Evolutionary conservation across 768 basidiomycete genomes (phyloP).

Genomic region (Ramaria rubella): DNA sequence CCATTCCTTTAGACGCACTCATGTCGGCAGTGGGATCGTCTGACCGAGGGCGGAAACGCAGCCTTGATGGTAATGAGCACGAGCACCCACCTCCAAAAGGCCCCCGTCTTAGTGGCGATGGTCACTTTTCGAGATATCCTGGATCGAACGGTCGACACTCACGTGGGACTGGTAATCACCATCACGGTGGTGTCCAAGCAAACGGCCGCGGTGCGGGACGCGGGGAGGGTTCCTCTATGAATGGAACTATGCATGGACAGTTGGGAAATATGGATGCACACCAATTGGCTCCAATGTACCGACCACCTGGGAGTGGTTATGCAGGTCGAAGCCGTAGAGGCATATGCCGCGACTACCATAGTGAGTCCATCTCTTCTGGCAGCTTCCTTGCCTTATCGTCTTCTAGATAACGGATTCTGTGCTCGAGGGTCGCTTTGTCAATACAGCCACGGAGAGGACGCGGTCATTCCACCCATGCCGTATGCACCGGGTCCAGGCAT

Average conservation of each 20-base stretch:
- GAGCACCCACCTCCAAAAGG: constrained; percentile 61
- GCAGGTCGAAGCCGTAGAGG: constrained; percentile 36
- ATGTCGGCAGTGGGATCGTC: constrained; percentile 40
- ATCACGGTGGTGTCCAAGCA: constrained; percentile 18
- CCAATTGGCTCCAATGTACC: constrained; percentile 15
- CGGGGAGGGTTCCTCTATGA: constrained; percentile 26
- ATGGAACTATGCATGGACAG: constrained; percentile 19
- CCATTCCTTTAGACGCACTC: constrained; percentile 68
- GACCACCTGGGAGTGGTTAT: neutral
- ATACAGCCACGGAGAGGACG: constrained; percentile 89
- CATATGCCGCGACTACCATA: constrained; percentile 88
- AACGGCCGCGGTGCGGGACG: constrained; percentile 33
- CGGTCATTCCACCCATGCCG: constrained; percentile 56
- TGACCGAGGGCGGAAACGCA: constrained; percentile 60
- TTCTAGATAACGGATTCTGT: constrained; percentile 83
- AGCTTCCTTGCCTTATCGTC: constrained; percentile 7
- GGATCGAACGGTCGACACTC: constrained; percentile 1
- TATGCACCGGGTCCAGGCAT: constrained; percentile 27
- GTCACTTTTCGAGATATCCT: constrained; percentile 56
- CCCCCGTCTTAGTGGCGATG: constrained; percentile 56
- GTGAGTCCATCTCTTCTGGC: constrained; percentile 41
- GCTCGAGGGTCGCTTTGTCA: constrained; percentile 84
- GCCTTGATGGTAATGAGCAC: constrained; percentile 54
- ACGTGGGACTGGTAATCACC: neutral
- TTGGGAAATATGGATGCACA: constrained; percentile 20